A percentile compares a stretch with the other conserved stretches of the same genome.
Conservation (phyloP, 257 asterid species). For the Fraxinus excelsior region DNA sequence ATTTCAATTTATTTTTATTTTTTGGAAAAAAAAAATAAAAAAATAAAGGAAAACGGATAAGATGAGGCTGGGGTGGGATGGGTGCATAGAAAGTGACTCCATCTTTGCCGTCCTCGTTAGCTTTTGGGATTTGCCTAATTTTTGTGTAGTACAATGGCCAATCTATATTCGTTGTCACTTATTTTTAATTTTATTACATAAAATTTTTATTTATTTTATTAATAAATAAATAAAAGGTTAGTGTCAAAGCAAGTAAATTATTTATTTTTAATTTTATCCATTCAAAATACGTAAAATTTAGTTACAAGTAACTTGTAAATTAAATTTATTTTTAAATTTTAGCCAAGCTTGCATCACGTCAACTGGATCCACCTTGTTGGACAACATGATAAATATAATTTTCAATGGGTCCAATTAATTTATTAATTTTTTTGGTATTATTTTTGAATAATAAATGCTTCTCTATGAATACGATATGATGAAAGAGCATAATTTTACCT, state of each 20-base stretch:
- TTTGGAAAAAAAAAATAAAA: neutral
- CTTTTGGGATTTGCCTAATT: neutral
- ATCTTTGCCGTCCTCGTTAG: neutral
- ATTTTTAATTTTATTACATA: neutral
- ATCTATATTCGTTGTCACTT: neutral
- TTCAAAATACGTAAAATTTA: neutral
- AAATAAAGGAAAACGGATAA: neutral
- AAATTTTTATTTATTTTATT: neutral
- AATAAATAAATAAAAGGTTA: neutral
- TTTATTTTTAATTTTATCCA: neutral
- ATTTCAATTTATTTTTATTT: too few species aligned
- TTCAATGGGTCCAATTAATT: neutral
- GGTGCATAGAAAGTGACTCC: neutral
- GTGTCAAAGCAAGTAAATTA: neutral
- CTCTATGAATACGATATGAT: neutral
- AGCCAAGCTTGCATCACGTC: neutral
- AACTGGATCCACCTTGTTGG: neutral
- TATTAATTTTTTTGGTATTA: neutral
- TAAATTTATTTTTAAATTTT: too few species aligned
- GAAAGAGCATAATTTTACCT: neutral
- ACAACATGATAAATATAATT: neutral
- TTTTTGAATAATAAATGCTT: neutral
- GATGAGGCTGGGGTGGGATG: neutral
- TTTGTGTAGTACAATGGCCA: neutral
- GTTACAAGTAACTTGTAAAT: too few species aligned